These are phyloP conservation scores for Nigrograna mackinnonii DNA, from an alignment of 2,329 filamentous ascomycete species.

Conservation along the genomic window DNA sequence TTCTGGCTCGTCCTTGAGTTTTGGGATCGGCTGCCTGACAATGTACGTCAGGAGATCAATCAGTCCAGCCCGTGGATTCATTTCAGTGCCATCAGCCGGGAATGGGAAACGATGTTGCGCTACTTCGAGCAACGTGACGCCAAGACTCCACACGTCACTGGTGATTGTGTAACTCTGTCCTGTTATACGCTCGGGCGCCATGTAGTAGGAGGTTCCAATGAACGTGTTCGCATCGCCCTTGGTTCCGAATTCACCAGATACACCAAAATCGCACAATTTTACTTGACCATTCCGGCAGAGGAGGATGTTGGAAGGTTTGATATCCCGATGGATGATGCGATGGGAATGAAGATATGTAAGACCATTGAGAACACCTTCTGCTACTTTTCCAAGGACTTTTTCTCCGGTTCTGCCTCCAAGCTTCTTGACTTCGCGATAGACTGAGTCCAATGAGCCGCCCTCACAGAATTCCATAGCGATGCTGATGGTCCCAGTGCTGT, in stretches of 20 bases:
- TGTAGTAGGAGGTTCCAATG: slow-evolving; percentile 98
- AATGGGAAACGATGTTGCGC: slow-evolving; percentile 98
- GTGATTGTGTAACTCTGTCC: slow-evolving; percentile 98
- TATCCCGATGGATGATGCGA: slow-evolving; percentile 98
- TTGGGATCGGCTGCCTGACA: slow-evolving; percentile 91
- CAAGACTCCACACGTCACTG: slow-evolving; percentile 96
- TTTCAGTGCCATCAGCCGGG: slow-evolving; percentile 92
- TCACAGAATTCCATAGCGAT: slow-evolving; percentile 99
- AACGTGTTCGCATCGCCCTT: slow-evolving; percentile 99
- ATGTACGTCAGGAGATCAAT: slow-evolving; percentile 98
- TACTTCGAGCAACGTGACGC: slow-evolving; percentile 97
- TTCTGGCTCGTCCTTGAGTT: slow-evolving; percentile 90
- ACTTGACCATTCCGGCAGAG: slow-evolving; percentile 86
- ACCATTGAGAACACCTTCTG: slow-evolving; percentile 90
- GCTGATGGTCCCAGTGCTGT: slow-evolving; percentile 93
- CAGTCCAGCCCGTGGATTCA: slow-evolving; percentile 88
- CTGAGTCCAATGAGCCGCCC: slow-evolving; percentile 91
- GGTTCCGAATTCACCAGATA: slow-evolving; percentile 96
- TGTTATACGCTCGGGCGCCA: slow-evolving; percentile 97
- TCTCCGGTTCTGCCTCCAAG: slow-evolving; percentile 93
- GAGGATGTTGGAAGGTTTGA: slow-evolving; percentile 97
- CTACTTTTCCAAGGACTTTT: slow-evolving; percentile 95
- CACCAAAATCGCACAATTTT: slow-evolving; percentile 97
- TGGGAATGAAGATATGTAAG: slow-evolving; percentile 93
- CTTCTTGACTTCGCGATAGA: slow-evolving; percentile 97